Evolutionary conservation across 2,329 filamentous ascomycete genomes (phyloP), one percentile per base, ranked within the genome.

Genomic region (Pseudogymnoascus sp.): DNA sequence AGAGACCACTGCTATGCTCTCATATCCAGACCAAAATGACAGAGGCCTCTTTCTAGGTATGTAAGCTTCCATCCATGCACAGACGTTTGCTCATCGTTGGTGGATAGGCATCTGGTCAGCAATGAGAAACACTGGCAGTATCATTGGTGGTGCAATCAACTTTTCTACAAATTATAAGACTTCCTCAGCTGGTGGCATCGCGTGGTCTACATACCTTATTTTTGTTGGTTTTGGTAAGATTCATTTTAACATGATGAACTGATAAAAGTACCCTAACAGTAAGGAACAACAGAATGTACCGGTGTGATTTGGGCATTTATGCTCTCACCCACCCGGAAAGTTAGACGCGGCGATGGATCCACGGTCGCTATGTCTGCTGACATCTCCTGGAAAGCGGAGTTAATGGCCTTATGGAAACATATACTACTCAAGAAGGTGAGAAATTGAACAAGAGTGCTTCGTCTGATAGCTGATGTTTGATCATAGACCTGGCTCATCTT

Each of bases 1-100:
- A 3, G 71, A 73, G 63, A 70, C 71, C 2, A 70, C 71, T 0
- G 71, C 71, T 1, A 73, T 73, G 70, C 61, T 73, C 34, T 72
- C 71, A 1, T 72, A 73, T 57, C 71, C 71, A 1, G 61, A 65
- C 3, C 67, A 67, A 30, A 64, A 73, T 28, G 68, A 71, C 41
- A 61, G 71, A 58, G 71, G 71, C 3, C 67, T 71, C 28, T 72
- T 69, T 39, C 63, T 71, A 56, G 64, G 61, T 52, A 63, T 23
- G 13, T 21, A 10, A 13, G 6, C 12, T 8, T 13, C 8, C 3
- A 13, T 34, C 12, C 5, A 9, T 12, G 15, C 15, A 5, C 23
- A 15, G 3, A 59, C 7, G 45, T 15, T 12, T 59, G 18, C 60
- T 61, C 5, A 59, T 52, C 26, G 7, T 6, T 21, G 3, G n/a